These are phyloP conservation scores for Melanogaster broomeanus DNA, from an alignment of 768 basidiomycete species.

Conservation along the genomic window DNA sequence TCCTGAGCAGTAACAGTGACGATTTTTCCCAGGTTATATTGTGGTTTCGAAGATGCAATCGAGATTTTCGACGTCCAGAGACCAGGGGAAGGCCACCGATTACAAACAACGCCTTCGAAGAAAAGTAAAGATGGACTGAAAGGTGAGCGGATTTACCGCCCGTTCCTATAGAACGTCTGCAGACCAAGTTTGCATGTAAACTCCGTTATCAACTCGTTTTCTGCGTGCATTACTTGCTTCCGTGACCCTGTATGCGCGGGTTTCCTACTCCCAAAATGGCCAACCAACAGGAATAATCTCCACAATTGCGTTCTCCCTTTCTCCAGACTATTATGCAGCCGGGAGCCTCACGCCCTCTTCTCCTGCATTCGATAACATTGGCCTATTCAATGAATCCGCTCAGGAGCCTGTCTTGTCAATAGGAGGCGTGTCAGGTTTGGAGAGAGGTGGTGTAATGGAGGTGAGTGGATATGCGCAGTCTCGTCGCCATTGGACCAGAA, in stretches of 20 bases:
- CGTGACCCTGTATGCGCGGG: too few species aligned
- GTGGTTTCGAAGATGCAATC: slow-evolving; percentile 84
- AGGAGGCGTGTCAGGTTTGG: slow-evolving; percentile 48
- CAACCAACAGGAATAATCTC: slow-evolving; percentile 77
- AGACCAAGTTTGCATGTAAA: too few species aligned
- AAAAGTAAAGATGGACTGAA: slow-evolving; percentile 86
- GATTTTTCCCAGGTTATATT: slow-evolving; percentile 59
- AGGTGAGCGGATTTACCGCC: slow-evolving; percentile 63
- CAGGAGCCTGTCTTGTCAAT: slow-evolving; percentile 61
- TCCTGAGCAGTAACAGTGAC: neutral
- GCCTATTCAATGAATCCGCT: slow-evolving; percentile 63
- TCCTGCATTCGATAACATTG: slow-evolving; percentile 53
- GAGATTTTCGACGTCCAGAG: slow-evolving; percentile 77
- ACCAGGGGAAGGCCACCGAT: slow-evolving; percentile 73
- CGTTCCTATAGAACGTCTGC: neutral
- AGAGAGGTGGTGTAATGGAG: slow-evolving; percentile 47
- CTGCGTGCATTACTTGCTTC: slow-evolving; percentile 6
- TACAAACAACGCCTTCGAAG: slow-evolving; percentile 70
- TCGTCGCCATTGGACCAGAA: neutral
- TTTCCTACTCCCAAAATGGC: neutral
- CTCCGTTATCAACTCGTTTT: neutral
- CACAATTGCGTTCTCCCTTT: slow-evolving; percentile 72
- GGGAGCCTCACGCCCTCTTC: slow-evolving; percentile 64
- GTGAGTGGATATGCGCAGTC: slow-evolving; percentile 30
- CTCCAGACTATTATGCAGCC: slow-evolving; percentile 73